Conservation (phyloP, 2,329 filamentous ascomycete species). For the Teratosphaeria viscida region DNA sequence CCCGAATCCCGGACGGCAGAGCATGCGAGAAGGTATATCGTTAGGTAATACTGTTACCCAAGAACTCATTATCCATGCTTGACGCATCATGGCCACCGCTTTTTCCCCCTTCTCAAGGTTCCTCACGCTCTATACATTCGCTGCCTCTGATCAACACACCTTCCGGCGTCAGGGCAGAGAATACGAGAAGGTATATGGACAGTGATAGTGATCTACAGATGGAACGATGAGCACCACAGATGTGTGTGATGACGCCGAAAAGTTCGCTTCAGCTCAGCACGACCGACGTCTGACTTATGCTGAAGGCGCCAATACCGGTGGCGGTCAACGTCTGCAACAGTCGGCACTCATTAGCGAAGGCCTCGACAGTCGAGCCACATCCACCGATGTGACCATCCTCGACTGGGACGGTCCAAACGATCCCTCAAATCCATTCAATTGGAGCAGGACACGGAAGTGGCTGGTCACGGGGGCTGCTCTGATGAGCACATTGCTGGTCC, state of each 20-base stretch:
- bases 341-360: not conserved
- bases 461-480: slow-evolving; percentile 23
- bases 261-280: not conserved
- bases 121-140: not conserved
- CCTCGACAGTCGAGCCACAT: not conserved
- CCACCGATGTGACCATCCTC: slow-evolving; percentile 29
- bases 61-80: not conserved
- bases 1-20: not conserved
- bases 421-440: slow-evolving; percentile 26
- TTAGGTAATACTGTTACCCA: not conserved
- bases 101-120: not conserved
- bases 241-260: not conserved
- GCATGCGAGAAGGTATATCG: not conserved
- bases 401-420: slow-evolving; percentile 41
- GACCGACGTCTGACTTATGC: not conserved
- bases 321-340: not conserved
- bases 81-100: not conserved
- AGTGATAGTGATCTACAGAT: not conserved
- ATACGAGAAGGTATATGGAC: too few relatives aligned
- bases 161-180: not conserved
- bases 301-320: not conserved
- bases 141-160: too few relatives aligned
- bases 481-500: slow-evolving; percentile 23
- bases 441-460: slow-evolving; percentile 24
- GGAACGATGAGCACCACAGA: not conserved